These are phyloP conservation scores for Chlamydomonas urium DNA, from an alignment of 139 green algal genomes.

Conservation along the genomic window DNA sequence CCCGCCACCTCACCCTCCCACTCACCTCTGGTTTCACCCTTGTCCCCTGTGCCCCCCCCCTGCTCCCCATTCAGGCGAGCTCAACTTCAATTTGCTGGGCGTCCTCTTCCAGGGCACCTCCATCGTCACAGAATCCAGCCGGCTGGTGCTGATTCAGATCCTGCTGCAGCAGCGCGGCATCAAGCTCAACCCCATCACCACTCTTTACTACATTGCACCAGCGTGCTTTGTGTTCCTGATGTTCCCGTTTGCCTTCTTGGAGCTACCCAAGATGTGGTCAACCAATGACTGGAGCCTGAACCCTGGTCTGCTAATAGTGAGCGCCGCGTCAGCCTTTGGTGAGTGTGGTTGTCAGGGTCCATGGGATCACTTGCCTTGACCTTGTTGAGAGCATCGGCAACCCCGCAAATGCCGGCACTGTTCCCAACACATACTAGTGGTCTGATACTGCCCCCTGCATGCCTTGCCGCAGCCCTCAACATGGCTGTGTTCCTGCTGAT, in stretches of 20 bases:
- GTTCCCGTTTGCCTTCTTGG: constrained; percentile 47
- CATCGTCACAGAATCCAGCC: constrained; percentile 44
- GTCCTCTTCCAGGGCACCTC: constrained; percentile 49
- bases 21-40: too few relatives aligned
- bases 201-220: constrained; percentile 74
- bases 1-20: too few relatives aligned
- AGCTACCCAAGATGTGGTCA: constrained; percentile 31
- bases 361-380: not conserved
- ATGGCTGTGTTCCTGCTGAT: constrained; percentile 86
- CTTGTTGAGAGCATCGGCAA: not conserved
- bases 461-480: constrained; percentile 61
- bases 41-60: too few relatives aligned
- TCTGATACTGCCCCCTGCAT: not conserved
- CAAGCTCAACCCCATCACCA: constrained; percentile 87
- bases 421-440: too few relatives aligned
- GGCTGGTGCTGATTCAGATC: constrained; percentile 70
- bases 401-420: too few relatives aligned
- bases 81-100: constrained; percentile 46
- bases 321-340: constrained; percentile 41
- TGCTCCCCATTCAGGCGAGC: constrained; percentile 29
- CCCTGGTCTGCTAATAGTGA: constrained; percentile 28
- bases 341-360: not conserved
- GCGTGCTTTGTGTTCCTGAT: constrained; percentile 57
- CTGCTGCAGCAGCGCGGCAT: constrained; percentile 73
- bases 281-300: constrained; percentile 1